These are phyloP conservation scores for Tephrocybe rancida DNA, from an alignment of 768 basidiomycete genomes.

Conservation along the genomic window DNA sequence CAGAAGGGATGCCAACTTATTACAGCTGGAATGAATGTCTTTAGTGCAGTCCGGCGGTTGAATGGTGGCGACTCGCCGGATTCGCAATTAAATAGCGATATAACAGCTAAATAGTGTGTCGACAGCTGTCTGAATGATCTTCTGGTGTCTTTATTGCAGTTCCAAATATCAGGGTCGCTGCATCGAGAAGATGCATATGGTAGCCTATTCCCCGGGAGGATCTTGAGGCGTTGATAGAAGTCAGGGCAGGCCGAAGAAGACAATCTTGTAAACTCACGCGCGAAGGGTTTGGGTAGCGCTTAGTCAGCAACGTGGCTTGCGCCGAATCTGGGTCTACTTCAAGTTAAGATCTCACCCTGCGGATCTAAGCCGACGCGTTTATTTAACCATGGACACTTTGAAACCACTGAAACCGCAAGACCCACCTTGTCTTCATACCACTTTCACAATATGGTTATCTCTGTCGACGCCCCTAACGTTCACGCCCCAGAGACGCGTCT, in stretches of 20 bases:
- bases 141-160: no score
- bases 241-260: neutral
- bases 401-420: slow-evolving; percentile 1
- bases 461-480: slow-evolving; percentile 26
- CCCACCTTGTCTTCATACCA: neutral
- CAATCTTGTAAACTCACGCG: neutral
- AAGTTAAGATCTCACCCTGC: neutral
- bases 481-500: slow-evolving; percentile 5
- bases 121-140: no score
- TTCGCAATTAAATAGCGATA: no score
- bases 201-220: slow-evolving; percentile 12
- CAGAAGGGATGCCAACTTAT: neutral
- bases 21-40: neutral
- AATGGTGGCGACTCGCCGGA: no score
- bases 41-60: no score
- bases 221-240: slow-evolving; percentile 15
- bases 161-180: no score
- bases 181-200: neutral
- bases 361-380: slow-evolving; percentile 13
- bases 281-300: no score
- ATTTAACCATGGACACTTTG: slow-evolving; percentile 17
- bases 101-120: no score
- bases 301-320: neutral
- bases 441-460: slow-evolving; percentile 20
- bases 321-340: neutral